Base-by-base conservation (phyloP, 2,329 filamentous ascomycete species). In the Annulohypoxylon truncatum region DNA sequence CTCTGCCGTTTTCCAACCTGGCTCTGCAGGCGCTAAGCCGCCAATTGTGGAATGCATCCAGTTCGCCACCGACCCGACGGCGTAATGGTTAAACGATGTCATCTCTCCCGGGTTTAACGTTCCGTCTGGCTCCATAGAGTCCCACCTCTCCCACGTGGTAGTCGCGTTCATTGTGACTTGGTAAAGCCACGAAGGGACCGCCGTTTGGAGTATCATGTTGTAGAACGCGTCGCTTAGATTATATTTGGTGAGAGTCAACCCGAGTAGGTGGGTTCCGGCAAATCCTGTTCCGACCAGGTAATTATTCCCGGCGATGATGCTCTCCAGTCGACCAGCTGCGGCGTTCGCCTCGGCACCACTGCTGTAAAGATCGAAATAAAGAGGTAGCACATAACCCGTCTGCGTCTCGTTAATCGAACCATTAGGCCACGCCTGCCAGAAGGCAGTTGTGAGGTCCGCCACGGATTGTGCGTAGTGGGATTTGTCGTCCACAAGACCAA, bases 111-210 rank as follows among this genome's bases (percentile, higher is more conserved):
- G 76, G 57, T 85, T 85, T 13, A 84, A 69, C 0, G 67, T 75
- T 0, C 82, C 82, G 59, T 84, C 74, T 0, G 81, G 75, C 0
- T 84, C 70, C 29, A 85, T 73, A 26, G 79, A 81, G 51, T 85
- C 82, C 83, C 83, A 85, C 1, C 84, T 78, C 66, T 85, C 83
- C 83, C 83, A 85, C 0, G 80, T 82, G 0, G 83, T 85, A 0
- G 83, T 85, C 0, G 78, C 83, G 8, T 77, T 76, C 78, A 81
- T 80, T 0, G 76, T 78, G 4, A 85, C 79, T 10, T 81, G 82
- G 53, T 84, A 85, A 0, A 85, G 71, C 83, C 83, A 85, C 0
- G 79, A 82, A 0, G 82, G 83, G 0, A 79, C 78, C 2, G 77
- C 71, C 4, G 77, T 81, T 68, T 84, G 79, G 4, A 82, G 74